Evolutionary conservation across 192 early-diverging fungal species (phyloP), one percentile per base, ranked within the genome.

Genomic region (Diversispora eburnea): DNA sequence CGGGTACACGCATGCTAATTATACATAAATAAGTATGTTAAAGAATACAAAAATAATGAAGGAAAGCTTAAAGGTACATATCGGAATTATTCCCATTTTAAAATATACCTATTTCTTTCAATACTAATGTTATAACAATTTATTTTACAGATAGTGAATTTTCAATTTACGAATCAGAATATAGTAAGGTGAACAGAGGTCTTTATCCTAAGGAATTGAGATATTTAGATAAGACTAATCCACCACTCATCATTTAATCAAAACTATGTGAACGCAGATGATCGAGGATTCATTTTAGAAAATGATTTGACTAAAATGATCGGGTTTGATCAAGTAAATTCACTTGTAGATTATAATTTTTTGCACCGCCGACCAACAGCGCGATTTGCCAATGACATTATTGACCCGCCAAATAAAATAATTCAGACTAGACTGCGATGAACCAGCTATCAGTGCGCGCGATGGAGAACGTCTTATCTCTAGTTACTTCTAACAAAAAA

Each of bases 21-120:
- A 60, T 60, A n/a, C 13, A 60, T 3, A 60, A 39, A 60, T 60
- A 60, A n/a, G n/a, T n/a, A n/a, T 60, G 58, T 60, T 60, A 9
- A 9, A 60, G 58, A 60, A 60, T 60, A 60, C 58, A 60, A 60
- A 60, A 60, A 60, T 60, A n/a, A 60, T 8, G 58, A 9, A n/a
- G 58, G 58, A 60, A 60, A 60, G 58, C 3, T 60, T 9, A 8
- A 60, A 60, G 58, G 58, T 60, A 8, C 58, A 5, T 60, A 19
- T 60, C 58, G 8, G 58, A 60, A n/a, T 60, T 8, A n/a, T n/a
- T 60, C 19, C 19, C 17, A 5, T 59, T 59, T 59, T 59, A 17
- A 59, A 59, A 17, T 5, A 59, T 8, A 59, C 17, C 7, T 59
- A 59, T 59, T 8, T 59, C 17, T 5, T 59, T 59, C 5, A 59